Evolutionary conservation across 495 filamentous ascomycete genomes (phyloP), one percentile per base, ranked within the genome.

Genomic region (Aspergillus egyptiacus): DNA sequence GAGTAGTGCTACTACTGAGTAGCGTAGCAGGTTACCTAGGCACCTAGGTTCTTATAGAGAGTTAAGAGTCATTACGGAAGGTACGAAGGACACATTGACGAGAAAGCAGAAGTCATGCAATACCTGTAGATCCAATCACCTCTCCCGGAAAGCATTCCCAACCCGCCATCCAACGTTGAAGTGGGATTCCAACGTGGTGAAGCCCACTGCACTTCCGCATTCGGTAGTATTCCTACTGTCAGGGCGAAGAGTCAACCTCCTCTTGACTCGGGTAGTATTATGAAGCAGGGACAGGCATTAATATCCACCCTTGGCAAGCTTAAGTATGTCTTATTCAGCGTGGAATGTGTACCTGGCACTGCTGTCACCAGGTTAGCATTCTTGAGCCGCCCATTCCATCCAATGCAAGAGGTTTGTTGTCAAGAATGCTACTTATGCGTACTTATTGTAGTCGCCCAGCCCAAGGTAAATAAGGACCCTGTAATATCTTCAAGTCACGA

Each of bases 131-230:
- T n/a, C n/a, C n/a, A n/a, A n/a, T n/a, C n/a, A n/a, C n/a, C n/a
- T n/a, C 25, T 27, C 5, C 28, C 37, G 48, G 44, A 44, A 44
- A 34, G 15, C 13, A 28, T 11, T 28, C 25, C 6, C 9, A 20
- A 3, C n/a, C 24, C 23, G 13, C n/a, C n/a, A n/a, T n/a, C n/a
- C n/a, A n/a, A n/a, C n/a, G n/a, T n/a, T n/a, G n/a, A n/a, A n/a
- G 23, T 8, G 23, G n/a, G 2, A 19, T 11, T 11, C 28, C 8
- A 23, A 22, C 46, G 22, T 46, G 28, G n/a, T 48, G 53, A 56
- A n/a, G 48, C 25, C 32, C 24, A 40, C 25, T 30, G 28, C 23
- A 51, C 52, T 56, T 55, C 58, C 55, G 55, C 47, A 46, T 58
- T 44, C 53, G 55, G 58, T 51, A 55, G 39, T 44, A 46, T 46